Conservation (phyloP, 129 eudicot species). For the Helichrysum umbraculigerum region DNA sequence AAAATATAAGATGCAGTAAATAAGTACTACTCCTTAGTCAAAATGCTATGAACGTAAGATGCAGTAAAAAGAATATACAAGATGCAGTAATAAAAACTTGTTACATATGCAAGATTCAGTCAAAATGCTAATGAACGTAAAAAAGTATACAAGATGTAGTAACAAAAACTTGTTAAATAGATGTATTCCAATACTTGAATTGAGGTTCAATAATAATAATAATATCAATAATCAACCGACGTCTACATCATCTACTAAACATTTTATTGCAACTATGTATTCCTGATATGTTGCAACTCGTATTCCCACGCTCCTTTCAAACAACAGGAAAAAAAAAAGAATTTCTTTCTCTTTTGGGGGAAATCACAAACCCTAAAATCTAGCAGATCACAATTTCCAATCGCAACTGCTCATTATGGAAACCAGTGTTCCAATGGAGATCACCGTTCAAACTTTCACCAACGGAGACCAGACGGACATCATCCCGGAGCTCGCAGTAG, state of each 20-base stretch:
- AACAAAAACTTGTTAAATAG: too few relatives aligned
- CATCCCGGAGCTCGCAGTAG: conserved; percentile 34
- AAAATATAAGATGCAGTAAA: too few relatives aligned
- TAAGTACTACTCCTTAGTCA: too few relatives aligned
- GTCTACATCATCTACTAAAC: conserved; percentile 35
- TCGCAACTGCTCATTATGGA: conserved; percentile 19
- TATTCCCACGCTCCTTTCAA: conserved; percentile 62
- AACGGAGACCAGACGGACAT: conserved; percentile 36
- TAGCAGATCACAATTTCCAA: conserved; percentile 36
- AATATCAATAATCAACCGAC: conserved; percentile 24
- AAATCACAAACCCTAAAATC: conserved; percentile 19
- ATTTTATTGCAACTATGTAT: conserved; percentile 22
- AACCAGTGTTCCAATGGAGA: conserved; percentile 83
- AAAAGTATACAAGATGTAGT: too few relatives aligned
- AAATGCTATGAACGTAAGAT: too few relatives aligned
- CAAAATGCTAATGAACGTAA: too few relatives aligned
- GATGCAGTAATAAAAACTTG: too few relatives aligned
- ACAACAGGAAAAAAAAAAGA: conserved; percentile 16
- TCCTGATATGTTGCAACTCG: neutral
- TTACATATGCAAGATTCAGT: too few relatives aligned
- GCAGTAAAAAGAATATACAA: too few relatives aligned
- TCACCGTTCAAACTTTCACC: conserved; percentile 43
- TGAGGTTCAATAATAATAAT: conserved; percentile 41
- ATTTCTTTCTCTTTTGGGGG: neutral
- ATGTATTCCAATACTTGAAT: too few relatives aligned